Conservation (phyloP, 352 stramenopile genomes). For the Pythium phragmiticola region DNA sequence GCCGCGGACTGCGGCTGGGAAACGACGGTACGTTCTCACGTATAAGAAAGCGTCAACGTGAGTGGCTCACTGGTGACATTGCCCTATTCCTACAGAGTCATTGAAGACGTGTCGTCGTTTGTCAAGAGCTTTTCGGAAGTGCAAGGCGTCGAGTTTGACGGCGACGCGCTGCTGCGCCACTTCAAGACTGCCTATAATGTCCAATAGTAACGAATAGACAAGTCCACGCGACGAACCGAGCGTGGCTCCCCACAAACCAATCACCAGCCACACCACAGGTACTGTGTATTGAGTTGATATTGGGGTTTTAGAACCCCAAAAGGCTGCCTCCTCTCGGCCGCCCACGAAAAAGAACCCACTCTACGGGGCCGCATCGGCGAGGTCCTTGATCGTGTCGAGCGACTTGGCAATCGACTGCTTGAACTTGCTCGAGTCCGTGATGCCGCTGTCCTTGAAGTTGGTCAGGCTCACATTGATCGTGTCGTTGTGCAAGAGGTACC, state of each 20-base stretch:
- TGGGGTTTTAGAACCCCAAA: not conserved
- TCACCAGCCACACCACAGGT: no score
- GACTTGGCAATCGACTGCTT: slow-evolving; percentile 59
- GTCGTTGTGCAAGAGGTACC: slow-evolving; percentile 88
- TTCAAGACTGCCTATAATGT: slow-evolving; percentile 57
- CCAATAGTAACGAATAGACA: slow-evolving; percentile 9
- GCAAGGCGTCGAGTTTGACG: slow-evolving; percentile 65
- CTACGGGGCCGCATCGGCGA: slow-evolving; percentile 53
- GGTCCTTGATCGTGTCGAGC: slow-evolving; percentile 75
- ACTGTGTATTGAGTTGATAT: no score
- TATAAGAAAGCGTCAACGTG: not conserved
- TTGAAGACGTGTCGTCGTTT: slow-evolving; percentile 75
- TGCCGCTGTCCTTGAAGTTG: slow-evolving; percentile 77
- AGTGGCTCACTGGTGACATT: not conserved
- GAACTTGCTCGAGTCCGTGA: slow-evolving; percentile 72
- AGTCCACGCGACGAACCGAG: no score
- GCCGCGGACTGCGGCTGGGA: slow-evolving; percentile 69
- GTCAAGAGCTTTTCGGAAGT: slow-evolving; percentile 75
- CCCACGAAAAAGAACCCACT: not conserved
- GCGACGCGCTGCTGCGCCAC: slow-evolving; percentile 52
- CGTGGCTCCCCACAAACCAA: no score
- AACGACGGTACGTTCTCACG: slow-evolving; percentile 48
- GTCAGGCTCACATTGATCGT: slow-evolving; percentile 84
- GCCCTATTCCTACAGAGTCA: slow-evolving; percentile 36
- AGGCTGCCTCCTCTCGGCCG: not conserved